Conservation (phyloP, 768 basidiomycete genomes). For the Cyclocybe cylindracea region DNA sequence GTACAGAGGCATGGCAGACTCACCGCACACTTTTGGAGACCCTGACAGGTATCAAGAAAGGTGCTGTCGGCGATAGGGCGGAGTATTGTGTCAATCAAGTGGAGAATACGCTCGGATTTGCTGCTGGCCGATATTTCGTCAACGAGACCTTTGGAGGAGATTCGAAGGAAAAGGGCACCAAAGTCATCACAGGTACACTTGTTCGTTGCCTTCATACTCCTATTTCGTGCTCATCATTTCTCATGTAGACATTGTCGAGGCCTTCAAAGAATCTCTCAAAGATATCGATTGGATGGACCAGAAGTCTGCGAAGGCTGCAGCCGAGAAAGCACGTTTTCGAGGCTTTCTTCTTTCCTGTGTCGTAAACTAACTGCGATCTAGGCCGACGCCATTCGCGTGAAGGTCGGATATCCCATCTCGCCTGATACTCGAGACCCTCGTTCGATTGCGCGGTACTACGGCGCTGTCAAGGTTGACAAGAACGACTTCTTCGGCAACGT, state of each 20-base stretch:
- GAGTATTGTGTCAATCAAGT: constrained; percentile 81
- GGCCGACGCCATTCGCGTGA: constrained; percentile 82
- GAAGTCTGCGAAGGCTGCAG: constrained; percentile 76
- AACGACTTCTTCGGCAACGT: constrained; percentile 86
- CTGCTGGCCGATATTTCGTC: constrained; percentile 88
- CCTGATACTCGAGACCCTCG: constrained; percentile 76
- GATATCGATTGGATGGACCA: constrained; percentile 92
- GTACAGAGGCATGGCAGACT: constrained; percentile 80
- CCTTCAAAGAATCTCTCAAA: constrained; percentile 79
- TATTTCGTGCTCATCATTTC: background rate
- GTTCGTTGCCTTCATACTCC: background rate
- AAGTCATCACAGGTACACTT: constrained; percentile 70
- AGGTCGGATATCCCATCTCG: constrained; percentile 90
- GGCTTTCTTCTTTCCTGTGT: background rate
- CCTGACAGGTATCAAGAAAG: constrained; percentile 84
- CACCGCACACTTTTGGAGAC: constrained; percentile 69
- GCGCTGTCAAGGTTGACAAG: constrained; percentile 60
- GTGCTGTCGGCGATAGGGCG: constrained; percentile 77
- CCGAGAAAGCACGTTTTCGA: constrained; percentile 63
- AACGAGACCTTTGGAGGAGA: constrained; percentile 78
- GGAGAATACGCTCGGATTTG: constrained; percentile 80
- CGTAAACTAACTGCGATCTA: constrained; percentile 25
- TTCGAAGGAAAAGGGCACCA: constrained; percentile 78
- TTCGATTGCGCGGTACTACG: constrained; percentile 77
- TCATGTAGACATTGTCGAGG: constrained; percentile 66